Base-by-base conservation (phyloP, 495 filamentous ascomycete genomes). In the Thermochaetoides thermophila region DNA sequence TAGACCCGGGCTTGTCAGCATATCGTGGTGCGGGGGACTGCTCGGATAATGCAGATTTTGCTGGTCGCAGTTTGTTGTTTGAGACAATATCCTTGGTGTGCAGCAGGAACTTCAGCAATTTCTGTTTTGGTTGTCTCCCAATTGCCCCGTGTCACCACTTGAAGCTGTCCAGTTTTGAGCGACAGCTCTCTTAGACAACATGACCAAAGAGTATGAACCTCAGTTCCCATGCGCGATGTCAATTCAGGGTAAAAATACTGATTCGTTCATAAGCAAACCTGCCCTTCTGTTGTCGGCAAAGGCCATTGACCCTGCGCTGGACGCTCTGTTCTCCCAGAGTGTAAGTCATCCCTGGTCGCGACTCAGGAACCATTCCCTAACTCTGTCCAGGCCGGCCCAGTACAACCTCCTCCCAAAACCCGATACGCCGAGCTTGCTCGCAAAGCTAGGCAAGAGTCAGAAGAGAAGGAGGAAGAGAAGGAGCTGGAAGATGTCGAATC, bases 261-360 rank as follows among this genome's bases (percentile, higher is more conserved):
- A 3, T 18, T 14, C 12, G 5, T 35, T 10, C 19, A 31, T 3
- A 26, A 64, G 57, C 37, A 59, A 52, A 39, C 35, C 40, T 16
- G 32, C 30, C 19, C 30, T 67, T 26, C 29, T 45, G 25, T n/a
- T n/a, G n/a, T n/a, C n/a, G n/a, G n/a, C n/a, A 29, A 64, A 64
- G 45, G 61, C 68, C 40, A 64, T 91, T 42, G 82, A 95, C 60
- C 78, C 81, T 40, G 57, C 65, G 33, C 48, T 95, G 42, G 74
- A 79, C 40, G 78, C 80, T 30, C 67, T 95, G 17, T 95, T 95
- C 56, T 66, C 78, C 18, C 63, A 69, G 17, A 87, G 81, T 61
- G 84, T 89, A 63, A 56, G 79, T 70, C 25, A 79, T 81, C 61
- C 51, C 71, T 65, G 26, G 11, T n/a, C 10, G 13, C 12, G 12